Conservation (phyloP, 805 yeast species). For the Teunomyces lycoperdinae region DNA sequence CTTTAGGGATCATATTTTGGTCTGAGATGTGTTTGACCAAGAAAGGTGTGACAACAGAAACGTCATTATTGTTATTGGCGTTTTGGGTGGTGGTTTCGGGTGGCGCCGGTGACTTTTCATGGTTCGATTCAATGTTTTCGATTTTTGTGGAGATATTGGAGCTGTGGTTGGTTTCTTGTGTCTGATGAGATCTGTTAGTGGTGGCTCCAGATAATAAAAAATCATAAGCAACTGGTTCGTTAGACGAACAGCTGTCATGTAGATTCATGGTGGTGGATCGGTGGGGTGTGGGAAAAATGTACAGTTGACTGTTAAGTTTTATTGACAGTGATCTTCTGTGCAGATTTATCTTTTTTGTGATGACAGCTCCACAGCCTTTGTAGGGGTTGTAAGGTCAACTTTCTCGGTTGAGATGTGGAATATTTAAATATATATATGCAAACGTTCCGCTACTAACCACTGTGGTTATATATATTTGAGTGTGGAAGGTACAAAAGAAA, state of each 20-base stretch:
- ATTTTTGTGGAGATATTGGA: slow-evolving; percentile 1
- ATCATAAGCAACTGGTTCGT: slow-evolving; percentile 4
- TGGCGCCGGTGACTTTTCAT: no score
- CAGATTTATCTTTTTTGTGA: no score
- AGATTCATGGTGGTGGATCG: slow-evolving; percentile 7
- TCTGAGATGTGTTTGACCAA: slow-evolving; percentile 40
- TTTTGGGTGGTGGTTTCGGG: not conserved
- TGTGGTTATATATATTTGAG: not conserved
- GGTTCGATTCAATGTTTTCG: no score
- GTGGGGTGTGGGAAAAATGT: no score
- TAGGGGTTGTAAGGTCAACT: not conserved
- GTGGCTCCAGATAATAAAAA: slow-evolving; percentile 4
- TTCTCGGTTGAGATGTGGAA: not conserved
- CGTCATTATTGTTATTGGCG: slow-evolving; percentile 11
- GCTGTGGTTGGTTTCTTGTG: not conserved
- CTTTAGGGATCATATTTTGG: slow-evolving; percentile 42
- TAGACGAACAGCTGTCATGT: slow-evolving; percentile 10
- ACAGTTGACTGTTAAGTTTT: not conserved
- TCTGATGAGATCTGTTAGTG: not conserved
- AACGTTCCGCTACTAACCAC: not conserved
- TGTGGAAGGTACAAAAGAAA: not conserved
- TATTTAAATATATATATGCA: not conserved
- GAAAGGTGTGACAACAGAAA: slow-evolving; percentile 39
- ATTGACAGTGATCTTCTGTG: not conserved
- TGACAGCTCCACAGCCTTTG: not conserved